Evolutionary conservation across 768 basidiomycete species (phyloP).

Genomic region (Tulasnella sp.): DNA sequence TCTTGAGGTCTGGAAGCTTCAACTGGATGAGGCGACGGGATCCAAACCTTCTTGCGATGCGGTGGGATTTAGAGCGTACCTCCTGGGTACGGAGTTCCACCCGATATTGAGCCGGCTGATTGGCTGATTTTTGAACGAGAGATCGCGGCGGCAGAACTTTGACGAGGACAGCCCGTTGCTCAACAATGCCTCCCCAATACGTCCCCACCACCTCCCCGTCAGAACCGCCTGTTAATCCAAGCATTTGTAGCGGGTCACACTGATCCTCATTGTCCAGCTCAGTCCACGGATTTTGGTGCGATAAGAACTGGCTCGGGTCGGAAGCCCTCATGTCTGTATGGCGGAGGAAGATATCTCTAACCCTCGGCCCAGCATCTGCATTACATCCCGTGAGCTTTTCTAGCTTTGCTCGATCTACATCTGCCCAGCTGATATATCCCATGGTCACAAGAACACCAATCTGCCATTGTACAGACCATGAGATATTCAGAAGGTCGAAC

Average conservation of each 20-base stretch:
- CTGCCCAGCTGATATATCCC: constrained; percentile 24
- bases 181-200: constrained; percentile 54
- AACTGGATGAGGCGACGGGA: constrained; percentile 44
- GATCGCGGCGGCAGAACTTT: not conserved
- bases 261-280: constrained; percentile 48
- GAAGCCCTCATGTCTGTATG: not conserved
- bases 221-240: constrained; percentile 19
- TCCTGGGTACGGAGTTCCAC: constrained; percentile 39
- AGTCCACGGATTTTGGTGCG: constrained; percentile 31
- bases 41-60: constrained; percentile 50
- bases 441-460: constrained; percentile 35
- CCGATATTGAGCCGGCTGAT: constrained; percentile 23
- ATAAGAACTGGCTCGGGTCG: not conserved
- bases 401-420: constrained; percentile 27
- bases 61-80: constrained; percentile 41
- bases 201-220: constrained; percentile 1
- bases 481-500: constrained; percentile 27
- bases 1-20: not conserved
- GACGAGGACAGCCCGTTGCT: constrained; percentile 1
- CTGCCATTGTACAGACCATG: constrained; percentile 44
- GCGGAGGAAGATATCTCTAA: constrained; percentile 19
- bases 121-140: not conserved
- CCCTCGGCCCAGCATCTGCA: constrained; percentile 25
- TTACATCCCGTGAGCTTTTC: constrained; percentile 27
- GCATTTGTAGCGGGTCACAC: constrained; percentile 35